Evolutionary conservation across 2,329 filamentous ascomycete genomes (phyloP), one percentile per base, ranked within the genome.

Genomic region (Cladosporium sp.): DNA sequence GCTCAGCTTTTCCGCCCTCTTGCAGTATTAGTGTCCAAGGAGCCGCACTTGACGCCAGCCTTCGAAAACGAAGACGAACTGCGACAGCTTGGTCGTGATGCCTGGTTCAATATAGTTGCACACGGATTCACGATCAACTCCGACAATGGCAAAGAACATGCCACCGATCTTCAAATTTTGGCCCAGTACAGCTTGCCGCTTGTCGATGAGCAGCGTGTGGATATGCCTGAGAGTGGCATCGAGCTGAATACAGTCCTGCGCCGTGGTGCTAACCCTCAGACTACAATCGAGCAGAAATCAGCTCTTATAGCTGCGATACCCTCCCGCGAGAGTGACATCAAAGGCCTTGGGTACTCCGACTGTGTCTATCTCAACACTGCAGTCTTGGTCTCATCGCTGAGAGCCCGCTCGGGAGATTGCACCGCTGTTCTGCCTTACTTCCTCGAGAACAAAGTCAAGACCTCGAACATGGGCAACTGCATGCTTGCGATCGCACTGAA

Each of bases 51-150:
- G 1, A 58, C 66, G 13, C 71, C 73, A 22, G 58, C 64, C 2
- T 66, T 67, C 49, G 84, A 92, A 52, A 61, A 70, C 17, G 64
- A 70, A 34, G 67, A 73, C 12, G 65, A 70, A 24, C 63, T 77
- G 27, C 64, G 64, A 5, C 81, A 83, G 7, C 80, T 87, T 54
- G 80, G 82, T 20, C 84, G 92, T 47, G 91, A 99, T 74, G 89
- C 89, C 4, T 99, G 93, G 93, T 97, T 96, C 73, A 99, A 99
- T 63, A 89, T 97, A 55, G 88, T 91, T 18, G 87, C 96, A 1
- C 93, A 99, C 67, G 93, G 91, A 4, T 95, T 97, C 65, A 85
- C 84, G 8, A 77, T 86, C 9, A 80, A 80, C 13, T 92, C 89
- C 0, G 80, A 84, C 13, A 80, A 87, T 49, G 88, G 85, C 15